Conservation (phyloP, 345 rosid species). For the Citrus sinensis region DNA sequence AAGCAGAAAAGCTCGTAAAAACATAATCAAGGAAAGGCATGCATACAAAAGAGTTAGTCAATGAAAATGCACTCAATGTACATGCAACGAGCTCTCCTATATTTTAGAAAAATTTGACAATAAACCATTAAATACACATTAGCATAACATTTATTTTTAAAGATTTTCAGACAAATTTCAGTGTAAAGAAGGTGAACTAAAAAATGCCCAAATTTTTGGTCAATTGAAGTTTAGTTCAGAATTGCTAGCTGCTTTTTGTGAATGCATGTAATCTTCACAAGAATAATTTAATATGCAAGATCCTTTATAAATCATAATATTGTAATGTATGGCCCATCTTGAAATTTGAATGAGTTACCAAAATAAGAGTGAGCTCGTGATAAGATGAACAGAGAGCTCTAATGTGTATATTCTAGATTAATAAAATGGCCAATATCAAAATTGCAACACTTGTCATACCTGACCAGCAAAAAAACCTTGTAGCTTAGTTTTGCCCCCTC, state of each 20-base stretch:
- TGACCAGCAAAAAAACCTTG: conserved; percentile 93
- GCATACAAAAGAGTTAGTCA: not conserved
- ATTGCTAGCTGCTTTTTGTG: not conserved
- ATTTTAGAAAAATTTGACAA: not conserved
- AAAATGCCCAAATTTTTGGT: not conserved
- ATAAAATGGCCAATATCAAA: not conserved
- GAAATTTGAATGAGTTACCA: not conserved
- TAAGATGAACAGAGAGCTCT: not conserved
- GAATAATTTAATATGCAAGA: not conserved
- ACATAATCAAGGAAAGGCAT: not conserved
- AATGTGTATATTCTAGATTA: not conserved
- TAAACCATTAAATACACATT: not conserved
- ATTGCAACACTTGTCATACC: conserved; percentile 34
- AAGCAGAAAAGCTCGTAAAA: not conserved
- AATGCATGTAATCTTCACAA: not conserved
- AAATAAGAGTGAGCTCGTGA: not conserved
- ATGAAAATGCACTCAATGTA: not conserved
- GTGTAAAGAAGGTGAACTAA: not conserved
- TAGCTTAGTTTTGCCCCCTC: conserved; percentile 79
- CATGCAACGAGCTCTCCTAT: not conserved
- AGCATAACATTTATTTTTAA: not conserved
- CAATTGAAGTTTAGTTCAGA: not conserved
- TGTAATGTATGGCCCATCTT: not conserved
- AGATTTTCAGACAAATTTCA: not conserved
- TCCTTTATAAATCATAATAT: not conserved